Conservation (phyloP, 2,329 filamentous ascomycete species). For the Curvularia sp. region DNA sequence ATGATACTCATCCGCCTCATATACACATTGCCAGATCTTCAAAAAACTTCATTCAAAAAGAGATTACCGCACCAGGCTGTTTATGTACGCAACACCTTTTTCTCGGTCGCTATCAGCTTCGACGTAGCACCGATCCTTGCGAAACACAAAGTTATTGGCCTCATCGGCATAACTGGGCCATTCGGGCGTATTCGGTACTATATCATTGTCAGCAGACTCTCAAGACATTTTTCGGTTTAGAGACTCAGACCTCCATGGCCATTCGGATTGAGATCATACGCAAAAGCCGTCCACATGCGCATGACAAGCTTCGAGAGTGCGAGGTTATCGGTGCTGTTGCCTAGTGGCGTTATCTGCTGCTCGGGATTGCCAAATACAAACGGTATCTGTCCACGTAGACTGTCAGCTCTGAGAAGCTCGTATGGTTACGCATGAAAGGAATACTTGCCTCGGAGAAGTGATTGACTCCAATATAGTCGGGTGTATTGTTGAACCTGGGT, state of each 20-base stretch:
- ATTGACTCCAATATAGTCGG: conserved; percentile 36
- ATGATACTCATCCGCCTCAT: background rate
- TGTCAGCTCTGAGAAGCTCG: background rate
- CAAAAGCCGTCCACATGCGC: conserved; percentile 44
- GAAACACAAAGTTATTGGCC: conserved; percentile 39
- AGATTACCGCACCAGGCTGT: conserved; percentile 29
- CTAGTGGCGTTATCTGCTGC: conserved; percentile 38
- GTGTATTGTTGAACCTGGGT: conserved; percentile 42
- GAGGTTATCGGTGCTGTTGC: conserved; percentile 32
- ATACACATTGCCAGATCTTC: background rate
- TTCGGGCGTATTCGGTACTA: conserved; percentile 21
- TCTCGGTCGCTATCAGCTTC: conserved; percentile 33
- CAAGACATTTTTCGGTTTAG: too few relatives aligned
- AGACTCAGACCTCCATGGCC: conserved; percentile 32
- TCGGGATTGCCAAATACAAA: conserved; percentile 42
- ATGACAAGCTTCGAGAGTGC: conserved; percentile 35
- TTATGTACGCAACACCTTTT: conserved; percentile 36
- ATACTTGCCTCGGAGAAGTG: conserved; percentile 40
- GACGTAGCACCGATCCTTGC: conserved; percentile 37
- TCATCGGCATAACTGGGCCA: conserved; percentile 35
- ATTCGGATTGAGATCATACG: conserved; percentile 41
- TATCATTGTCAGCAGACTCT: background rate
- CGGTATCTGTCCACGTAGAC: conserved; percentile 28
- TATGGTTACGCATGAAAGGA: too few relatives aligned
- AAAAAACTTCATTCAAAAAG: background rate